These are phyloP conservation scores for Pyracantha coccinea DNA, from an alignment of 331 rosid species.

Conservation along the genomic window DNA sequence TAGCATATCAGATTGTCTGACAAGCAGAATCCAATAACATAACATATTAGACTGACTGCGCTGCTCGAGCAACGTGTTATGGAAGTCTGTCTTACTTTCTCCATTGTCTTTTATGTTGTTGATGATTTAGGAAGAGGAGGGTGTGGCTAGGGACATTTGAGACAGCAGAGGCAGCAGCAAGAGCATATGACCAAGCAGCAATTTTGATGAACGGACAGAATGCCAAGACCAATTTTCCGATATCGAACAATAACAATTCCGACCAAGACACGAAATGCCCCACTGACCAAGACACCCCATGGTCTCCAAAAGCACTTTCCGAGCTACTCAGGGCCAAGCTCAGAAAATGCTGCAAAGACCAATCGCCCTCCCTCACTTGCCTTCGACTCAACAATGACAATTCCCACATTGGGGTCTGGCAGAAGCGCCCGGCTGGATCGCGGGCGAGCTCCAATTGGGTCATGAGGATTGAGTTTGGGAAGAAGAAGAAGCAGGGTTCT, in stretches of 20 bases:
- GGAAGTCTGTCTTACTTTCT: neutral
- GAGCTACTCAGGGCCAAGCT: slow-evolving; percentile 84
- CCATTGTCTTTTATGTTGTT: neutral
- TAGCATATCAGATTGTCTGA: neutral
- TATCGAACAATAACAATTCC: slow-evolving; percentile 3
- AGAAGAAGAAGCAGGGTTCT: slow-evolving; percentile 23
- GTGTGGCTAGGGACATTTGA: slow-evolving; percentile 98
- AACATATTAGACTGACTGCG: neutral
- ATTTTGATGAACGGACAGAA: slow-evolving; percentile 88
- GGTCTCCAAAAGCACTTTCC: slow-evolving; percentile 75
- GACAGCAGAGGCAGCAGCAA: slow-evolving; percentile 97
- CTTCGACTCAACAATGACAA: slow-evolving; percentile 83
- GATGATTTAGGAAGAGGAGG: slow-evolving; percentile 67
- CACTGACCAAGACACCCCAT: slow-evolving; percentile 14
- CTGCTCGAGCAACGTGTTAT: neutral
- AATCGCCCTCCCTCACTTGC: slow-evolving; percentile 94
- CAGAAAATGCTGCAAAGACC: slow-evolving; percentile 70
- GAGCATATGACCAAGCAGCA: slow-evolving; percentile 97
- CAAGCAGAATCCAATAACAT: neutral
- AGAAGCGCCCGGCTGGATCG: slow-evolving; percentile 65
- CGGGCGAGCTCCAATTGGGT: slow-evolving; percentile 82
- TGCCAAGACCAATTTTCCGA: slow-evolving; percentile 87
- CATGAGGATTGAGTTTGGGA: slow-evolving; percentile 86
- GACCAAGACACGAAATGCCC: neutral
- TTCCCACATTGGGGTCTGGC: slow-evolving; percentile 97